Conservation (phyloP, 257 asterid genomes). For the Ehretia macrophylla region DNA sequence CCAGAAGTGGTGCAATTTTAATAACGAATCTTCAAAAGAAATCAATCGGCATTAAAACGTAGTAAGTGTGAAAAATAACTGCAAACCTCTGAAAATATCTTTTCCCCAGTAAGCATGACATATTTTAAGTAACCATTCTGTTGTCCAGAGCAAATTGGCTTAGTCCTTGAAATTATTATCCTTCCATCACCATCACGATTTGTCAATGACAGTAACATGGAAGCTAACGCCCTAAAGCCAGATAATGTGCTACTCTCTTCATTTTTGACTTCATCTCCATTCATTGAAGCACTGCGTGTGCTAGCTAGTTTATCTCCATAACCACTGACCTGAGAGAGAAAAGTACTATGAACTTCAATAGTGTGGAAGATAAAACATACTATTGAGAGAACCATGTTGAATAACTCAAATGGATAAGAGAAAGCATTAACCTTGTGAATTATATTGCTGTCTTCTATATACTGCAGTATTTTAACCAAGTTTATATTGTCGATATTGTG, state of each 20-base stretch:
- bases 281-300: constrained; percentile 31
- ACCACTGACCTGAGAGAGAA: constrained; percentile 62
- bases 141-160: constrained; percentile 33
- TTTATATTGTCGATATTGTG: constrained; percentile 93
- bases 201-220: constrained; percentile 64
- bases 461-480: constrained; percentile 61
- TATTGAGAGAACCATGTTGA: constrained; percentile 11
- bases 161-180: constrained; percentile 58
- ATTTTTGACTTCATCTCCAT: constrained; percentile 10
- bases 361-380: constrained; percentile 1
- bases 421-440: constrained; percentile 63
- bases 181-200: constrained; percentile 79
- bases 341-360: constrained; percentile 15
- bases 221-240: constrained; percentile 67
- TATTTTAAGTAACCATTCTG: constrained; percentile 75
- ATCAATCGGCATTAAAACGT: neutral
- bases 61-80: neutral
- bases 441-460: constrained; percentile 79
- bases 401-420: constrained; percentile 2
- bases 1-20: constrained; percentile 2
- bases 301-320: constrained; percentile 63
- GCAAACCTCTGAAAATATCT: constrained; percentile 86
- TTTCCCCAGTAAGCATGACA: constrained; percentile 97
- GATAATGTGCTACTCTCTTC: constrained; percentile 75
- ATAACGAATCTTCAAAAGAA: constrained; percentile 2